phyloP scores from a whole-genome alignment of 2,329 filamentous ascomycete genomes.

The Talaromyces sp. region DNA sequence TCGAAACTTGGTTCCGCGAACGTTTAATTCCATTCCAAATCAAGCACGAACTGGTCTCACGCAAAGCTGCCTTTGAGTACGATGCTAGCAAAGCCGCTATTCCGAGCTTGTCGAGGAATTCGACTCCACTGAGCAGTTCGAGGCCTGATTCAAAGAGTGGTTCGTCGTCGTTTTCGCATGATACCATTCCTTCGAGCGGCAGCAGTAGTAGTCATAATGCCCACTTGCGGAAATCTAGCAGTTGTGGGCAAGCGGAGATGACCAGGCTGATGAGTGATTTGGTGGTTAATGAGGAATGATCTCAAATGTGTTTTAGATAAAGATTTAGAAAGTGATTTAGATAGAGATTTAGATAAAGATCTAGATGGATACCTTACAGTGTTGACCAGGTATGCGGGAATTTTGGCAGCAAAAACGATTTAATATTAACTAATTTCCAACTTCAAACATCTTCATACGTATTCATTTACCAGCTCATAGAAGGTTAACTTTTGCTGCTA shows the following conservation, averaged over 20 bases:
- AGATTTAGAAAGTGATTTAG: too few species aligned
- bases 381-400: too few species aligned
- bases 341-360: neutral
- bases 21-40: constrained; percentile 38
- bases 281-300: neutral
- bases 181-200: neutral
- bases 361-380: neutral
- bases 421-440: neutral
- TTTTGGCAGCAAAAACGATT: neutral
- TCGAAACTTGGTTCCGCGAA: constrained; percentile 38
- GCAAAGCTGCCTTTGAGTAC: constrained; percentile 34
- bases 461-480: neutral
- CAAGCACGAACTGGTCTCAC: constrained; percentile 25
- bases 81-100: constrained; percentile 35
- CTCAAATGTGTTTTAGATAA: neutral
- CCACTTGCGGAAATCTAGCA: neutral
- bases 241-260: neutral
- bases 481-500: neutral
- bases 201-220: neutral
- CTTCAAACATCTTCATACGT: neutral
- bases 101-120: constrained; percentile 20
- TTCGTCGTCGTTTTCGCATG: neutral
- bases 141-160: constrained; percentile 5
- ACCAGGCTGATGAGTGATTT: neutral
- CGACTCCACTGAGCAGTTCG: neutral